Conservation (phyloP, 2,329 filamentous ascomycete species). For the Trichoderma harzianum region DNA sequence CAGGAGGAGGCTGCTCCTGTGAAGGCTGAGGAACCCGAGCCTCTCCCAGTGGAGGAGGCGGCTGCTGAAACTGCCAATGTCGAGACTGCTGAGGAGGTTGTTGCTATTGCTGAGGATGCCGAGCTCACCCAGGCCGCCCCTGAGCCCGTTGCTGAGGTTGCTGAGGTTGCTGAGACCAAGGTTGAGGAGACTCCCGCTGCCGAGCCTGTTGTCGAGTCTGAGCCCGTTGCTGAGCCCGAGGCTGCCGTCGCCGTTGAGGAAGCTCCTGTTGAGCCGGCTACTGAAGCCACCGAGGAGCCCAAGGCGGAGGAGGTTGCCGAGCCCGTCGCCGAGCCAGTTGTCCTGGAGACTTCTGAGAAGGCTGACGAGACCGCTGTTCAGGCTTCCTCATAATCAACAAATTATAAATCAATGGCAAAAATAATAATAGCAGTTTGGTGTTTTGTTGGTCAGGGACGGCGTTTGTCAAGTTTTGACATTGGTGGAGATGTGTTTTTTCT, state of each 20-base stretch:
- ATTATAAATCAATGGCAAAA: neutral
- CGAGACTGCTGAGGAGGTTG: slow-evolving; percentile 15
- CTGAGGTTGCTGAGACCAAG: neutral
- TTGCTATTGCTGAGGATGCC: slow-evolving; percentile 16
- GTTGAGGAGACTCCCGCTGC: neutral
- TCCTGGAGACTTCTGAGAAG: neutral
- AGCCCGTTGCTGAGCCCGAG: neutral
- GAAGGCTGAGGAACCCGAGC: slow-evolving; percentile 1
- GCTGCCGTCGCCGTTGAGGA: neutral
- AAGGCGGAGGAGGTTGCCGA: slow-evolving; percentile 17
- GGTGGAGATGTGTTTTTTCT: slow-evolving; percentile 2
- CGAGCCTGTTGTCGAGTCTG: neutral
- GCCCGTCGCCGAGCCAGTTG: neutral
- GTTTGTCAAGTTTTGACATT: slow-evolving; percentile 13
- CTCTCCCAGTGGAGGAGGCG: slow-evolving; percentile 15
- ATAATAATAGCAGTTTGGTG: slow-evolving; percentile 6
- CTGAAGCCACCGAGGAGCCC: slow-evolving; percentile 9
- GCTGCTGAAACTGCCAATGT: slow-evolving; percentile 18
- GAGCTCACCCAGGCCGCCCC: slow-evolving; percentile 10
- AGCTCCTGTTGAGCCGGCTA: neutral
- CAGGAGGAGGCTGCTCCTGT: neutral
- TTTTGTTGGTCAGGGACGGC: slow-evolving; percentile 4
- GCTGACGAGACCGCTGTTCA: neutral
- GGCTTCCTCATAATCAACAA: neutral
- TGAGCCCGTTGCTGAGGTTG: slow-evolving; percentile 4